Evolutionary conservation across 2,329 filamentous ascomycete genomes (phyloP).

Genomic region (Fusarium redolens): DNA sequence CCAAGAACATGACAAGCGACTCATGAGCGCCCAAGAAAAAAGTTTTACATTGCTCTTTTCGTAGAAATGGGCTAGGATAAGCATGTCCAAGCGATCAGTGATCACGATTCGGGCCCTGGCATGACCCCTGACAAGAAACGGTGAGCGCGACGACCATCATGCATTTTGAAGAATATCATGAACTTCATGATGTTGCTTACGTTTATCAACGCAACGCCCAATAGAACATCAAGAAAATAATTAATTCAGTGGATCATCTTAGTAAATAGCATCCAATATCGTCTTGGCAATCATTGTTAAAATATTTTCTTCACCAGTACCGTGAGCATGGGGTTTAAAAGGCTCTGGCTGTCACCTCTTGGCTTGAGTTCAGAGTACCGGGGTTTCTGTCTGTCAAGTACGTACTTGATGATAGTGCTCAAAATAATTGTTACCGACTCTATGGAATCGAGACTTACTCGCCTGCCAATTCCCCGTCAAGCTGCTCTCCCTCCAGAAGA

Average conservation of each 20-base stretch:
- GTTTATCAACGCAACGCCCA: conserved; percentile 24
- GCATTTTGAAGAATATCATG: conserved; percentile 38
- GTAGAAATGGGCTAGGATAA: background rate
- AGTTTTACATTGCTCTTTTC: background rate
- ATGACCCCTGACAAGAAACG: conserved; percentile 22
- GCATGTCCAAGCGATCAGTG: background rate
- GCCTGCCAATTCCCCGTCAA: conserved; percentile 11
- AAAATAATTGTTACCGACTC: too few relatives aligned
- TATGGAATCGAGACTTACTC: conserved; percentile 19
- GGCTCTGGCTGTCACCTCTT: background rate
- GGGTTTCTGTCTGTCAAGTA: background rate
- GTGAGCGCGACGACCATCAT: conserved; percentile 30
- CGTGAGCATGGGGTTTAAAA: conserved; percentile 5
- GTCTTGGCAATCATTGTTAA: conserved; percentile 8
- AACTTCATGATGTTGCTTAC: conserved; percentile 33
- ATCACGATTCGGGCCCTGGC: background rate
- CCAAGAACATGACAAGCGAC: background rate
- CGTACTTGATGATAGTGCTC: conserved; percentile 2
- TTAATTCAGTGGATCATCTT: conserved; percentile 8
- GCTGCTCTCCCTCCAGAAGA: conserved; percentile 38
- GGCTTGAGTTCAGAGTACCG: too few relatives aligned
- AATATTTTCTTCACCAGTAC: background rate
- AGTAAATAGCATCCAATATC: conserved; percentile 14
- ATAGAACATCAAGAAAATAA: conserved; percentile 18
- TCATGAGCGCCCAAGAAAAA: background rate